Evolutionary conservation across 306 rosid genomes (phyloP), one percentile per base, ranked within the genome.

Genomic region (Vigna radiata): DNA sequence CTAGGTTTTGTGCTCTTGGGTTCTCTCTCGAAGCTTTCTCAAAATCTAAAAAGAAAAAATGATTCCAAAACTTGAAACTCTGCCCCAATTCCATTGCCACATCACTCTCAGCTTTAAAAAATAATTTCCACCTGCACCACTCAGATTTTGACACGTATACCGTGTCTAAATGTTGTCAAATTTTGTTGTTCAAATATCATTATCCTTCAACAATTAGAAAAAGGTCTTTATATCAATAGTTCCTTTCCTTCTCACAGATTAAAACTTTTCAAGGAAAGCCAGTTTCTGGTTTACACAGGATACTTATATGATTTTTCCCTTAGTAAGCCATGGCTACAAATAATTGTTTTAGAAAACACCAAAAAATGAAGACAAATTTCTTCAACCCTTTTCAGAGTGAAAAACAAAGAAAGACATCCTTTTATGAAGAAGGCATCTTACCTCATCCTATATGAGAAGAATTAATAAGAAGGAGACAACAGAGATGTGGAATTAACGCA

Each of bases 231-330:
- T 47, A 62, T 72, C 52, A 64, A 33, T 16, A 52, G 18, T 41
- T 56, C 56, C 46, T 68, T 59, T 25, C 70, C 56, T 23, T 68
- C 3, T 7, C 31, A 48, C 67, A 56, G 23, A 37, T 68, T 68
- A 81, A n/a, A 25, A 60, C 41, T 59, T 58, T 3, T 14, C 59
- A 67, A 21, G 48, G 50, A 48, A 73, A 74, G 21, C 17, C 13
- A 62, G 18, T 43, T 53, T 75, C 59, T 43, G 39, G 75, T 70
- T 48, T 67, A 63, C 37, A 47, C 18, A 36, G 29, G 50, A 66
- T 7, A 21, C 71, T 56, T 14, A 21, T 56, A 19, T 23, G 23
- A 37, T 23, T 62, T 8, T 37, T 61, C 52, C 63, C 33, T 66
- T 39, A 33, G 63, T 29, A 16, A 25, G 14, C 67, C 8, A 21